These are phyloP conservation scores for Pichia sporocuriosa DNA, from an alignment of 805 yeast species.

Conservation along the genomic window DNA sequence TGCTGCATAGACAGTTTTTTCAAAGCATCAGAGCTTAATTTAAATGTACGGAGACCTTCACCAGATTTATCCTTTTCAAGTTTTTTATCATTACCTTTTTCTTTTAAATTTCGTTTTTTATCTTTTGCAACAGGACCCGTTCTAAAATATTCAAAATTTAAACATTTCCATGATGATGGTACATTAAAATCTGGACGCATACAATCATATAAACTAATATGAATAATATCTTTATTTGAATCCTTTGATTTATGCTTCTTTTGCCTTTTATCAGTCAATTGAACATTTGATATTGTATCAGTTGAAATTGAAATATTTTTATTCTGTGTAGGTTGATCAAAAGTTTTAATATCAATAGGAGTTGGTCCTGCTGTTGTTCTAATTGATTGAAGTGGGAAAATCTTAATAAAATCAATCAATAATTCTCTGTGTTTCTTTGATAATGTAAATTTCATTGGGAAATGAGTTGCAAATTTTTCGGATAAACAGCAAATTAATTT, in stretches of 20 bases:
- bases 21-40: conserved; percentile 50
- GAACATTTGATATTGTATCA: conserved; percentile 1
- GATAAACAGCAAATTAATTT: conserved; percentile 47
- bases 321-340: conserved; percentile 22
- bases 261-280: conserved; percentile 7
- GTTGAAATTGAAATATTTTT: conserved; percentile 1
- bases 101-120: not conserved
- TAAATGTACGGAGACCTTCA: conserved; percentile 48
- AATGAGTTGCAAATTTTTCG: conserved; percentile 49
- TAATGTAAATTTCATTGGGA: conserved; percentile 36
- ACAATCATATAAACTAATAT: conserved; percentile 25
- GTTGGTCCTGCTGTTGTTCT: conserved; percentile 24
- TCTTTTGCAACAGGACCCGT: conserved; percentile 16
- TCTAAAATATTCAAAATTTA: conserved; percentile 49
- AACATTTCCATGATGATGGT: conserved; percentile 51
- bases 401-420: conserved; percentile 43
- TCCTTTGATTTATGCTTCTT: conserved; percentile 11
- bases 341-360: conserved; percentile 12
- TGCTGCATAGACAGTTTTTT: conserved; percentile 50
- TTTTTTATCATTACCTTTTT: conserved; percentile 13
- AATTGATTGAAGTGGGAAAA: conserved; percentile 32
- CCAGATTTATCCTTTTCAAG: conserved; percentile 13
- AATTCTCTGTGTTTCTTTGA: conserved; percentile 39
- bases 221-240: conserved; percentile 14
- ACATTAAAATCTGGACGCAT: conserved; percentile 28